A percentile compares a stretch with the other conserved stretches of the same genome.
phyloP scores from a whole-genome alignment of 1,284 basidiomycete species.

The Ustanciosporium gigantosporum region DNA sequence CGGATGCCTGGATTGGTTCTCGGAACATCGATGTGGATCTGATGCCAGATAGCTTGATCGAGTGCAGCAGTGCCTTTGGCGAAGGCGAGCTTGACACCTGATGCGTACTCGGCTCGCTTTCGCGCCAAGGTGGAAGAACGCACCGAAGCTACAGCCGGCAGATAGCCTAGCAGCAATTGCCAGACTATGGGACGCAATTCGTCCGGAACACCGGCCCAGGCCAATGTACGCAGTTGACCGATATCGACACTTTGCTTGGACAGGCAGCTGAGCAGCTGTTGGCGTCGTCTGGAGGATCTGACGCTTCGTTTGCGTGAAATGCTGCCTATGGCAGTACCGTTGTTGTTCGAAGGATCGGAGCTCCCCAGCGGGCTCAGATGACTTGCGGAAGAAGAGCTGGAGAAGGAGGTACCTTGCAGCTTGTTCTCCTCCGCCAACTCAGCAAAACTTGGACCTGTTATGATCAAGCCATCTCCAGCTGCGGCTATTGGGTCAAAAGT shows the following conservation, averaged over 20 bases:
- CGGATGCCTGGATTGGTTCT: conserved; percentile 58
- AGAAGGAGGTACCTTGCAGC: conserved; percentile 6
- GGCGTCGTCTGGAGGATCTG: conserved; percentile 35
- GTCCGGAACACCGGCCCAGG: conserved; percentile 92
- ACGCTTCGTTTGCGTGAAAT: conserved; percentile 31
- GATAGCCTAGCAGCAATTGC: conserved; percentile 85
- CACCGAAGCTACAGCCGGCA: conserved; percentile 80
- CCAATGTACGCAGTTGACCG: conserved; percentile 80
- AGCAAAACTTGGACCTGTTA: conserved; percentile 31
- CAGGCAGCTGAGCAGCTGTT: conserved; percentile 46
- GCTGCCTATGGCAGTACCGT: background rate
- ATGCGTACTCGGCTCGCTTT: conserved; percentile 89
- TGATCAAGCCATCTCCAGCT: conserved; percentile 50
- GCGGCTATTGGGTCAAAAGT: conserved; percentile 53
- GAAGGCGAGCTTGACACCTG: conserved; percentile 89
- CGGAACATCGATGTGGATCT: conserved; percentile 60
- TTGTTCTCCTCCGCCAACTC: conserved; percentile 10
- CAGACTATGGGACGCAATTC: conserved; percentile 89
- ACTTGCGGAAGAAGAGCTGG: conserved; percentile 3
- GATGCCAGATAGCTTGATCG: conserved; percentile 58
- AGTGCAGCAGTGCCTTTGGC: conserved; percentile 66
- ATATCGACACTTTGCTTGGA: conserved; percentile 46
- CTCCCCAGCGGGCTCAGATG: no score
- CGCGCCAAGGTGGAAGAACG: conserved; percentile 77
- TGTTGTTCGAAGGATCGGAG: background rate